phyloP scores from a whole-genome alignment of 768 basidiomycete genomes.

The Solioccasus polychromus region DNA sequence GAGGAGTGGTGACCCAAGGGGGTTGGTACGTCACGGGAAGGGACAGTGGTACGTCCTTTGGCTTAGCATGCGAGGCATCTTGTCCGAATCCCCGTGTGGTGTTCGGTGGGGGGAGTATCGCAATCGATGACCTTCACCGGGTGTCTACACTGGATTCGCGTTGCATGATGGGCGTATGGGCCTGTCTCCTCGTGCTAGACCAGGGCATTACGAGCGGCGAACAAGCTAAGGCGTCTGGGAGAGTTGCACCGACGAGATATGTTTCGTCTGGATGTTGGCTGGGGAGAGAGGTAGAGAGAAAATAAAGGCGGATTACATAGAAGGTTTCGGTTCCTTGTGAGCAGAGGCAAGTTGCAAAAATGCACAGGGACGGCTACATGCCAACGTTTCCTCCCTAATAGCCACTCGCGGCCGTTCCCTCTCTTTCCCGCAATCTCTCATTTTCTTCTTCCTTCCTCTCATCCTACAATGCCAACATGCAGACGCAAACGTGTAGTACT shows the following conservation, averaged over 20 bases:
- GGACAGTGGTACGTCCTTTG: not conserved
- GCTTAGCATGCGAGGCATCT: constrained; percentile 3
- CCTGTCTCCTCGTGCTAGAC: not conserved
- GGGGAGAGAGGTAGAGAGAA: constrained; percentile 1
- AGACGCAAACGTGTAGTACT: constrained; percentile 88
- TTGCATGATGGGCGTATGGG: constrained; percentile 8
- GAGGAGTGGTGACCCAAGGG: constrained; percentile 2
- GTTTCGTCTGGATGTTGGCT: constrained; percentile 2
- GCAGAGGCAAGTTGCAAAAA: constrained; percentile 26
- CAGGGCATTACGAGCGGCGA: not conserved
- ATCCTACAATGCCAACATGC: constrained; percentile 75
- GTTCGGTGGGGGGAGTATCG: not conserved
- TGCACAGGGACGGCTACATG: constrained; percentile 35
- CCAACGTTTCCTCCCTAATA: constrained; percentile 53
- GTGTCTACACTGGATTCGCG: constrained; percentile 7
- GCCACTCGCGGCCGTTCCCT: constrained; percentile 56
- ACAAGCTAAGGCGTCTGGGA: not conserved
- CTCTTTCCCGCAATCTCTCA: constrained; percentile 55
- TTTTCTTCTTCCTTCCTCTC: constrained; percentile 42
- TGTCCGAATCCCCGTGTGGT: not conserved
- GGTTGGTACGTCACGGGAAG: constrained; percentile 7
- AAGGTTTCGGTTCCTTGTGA: constrained; percentile 23
- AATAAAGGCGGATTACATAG: constrained; percentile 12
- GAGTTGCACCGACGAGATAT: constrained; percentile 5
- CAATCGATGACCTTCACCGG: constrained; percentile 1